Base-by-base conservation (phyloP, 345 rosid species). In the Euclidium syriacum region DNA sequence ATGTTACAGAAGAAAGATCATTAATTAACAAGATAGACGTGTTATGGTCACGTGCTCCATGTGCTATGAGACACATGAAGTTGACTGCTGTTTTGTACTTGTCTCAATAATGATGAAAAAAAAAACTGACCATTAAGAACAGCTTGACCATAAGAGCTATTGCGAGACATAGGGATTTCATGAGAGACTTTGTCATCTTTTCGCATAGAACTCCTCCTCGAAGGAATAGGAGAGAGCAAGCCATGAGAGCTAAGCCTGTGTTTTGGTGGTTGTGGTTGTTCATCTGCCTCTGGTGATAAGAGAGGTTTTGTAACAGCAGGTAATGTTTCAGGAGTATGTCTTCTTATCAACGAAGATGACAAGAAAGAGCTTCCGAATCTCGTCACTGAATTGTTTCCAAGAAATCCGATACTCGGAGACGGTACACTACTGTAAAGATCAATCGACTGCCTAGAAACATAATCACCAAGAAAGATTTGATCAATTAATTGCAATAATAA, bases 341-440 rank as follows among this genome's bases (percentile, higher is more conserved):
- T 82, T 65, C 96, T 79, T 39, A 79, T 79, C 24, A 90, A 46
- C 0, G 90, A 74, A 32, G 94, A 82, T 0, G 88, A 77, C 22
- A 89, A 68, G 71, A 89, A 84, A 4, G 96, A 94, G 59, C 91
- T 82, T 67, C 95, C 77, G 0, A 85, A 62, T 71, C 84, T 84
- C 16, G 85, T 67, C 39, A 92, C 4, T 1, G 89, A 66, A n/a
- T 90, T 83, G 8, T 83, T 81, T 18, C 86, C 91, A 19, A 94
- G 67, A 62, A 94, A 77, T 2, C 81, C 81, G 2, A 94, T 77
- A 49, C 33, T 79, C 1, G 96, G 99, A 34, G 99, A 94, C 6
- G 87, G 92, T 41, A 94, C 95, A 60, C 96, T 94, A 55, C 90
- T 83, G 46, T 90, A 90, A 11, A 94, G 74, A 68, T 94, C 97